A percentile compares a stretch with the other conserved stretches of the same genome.
Conservation (phyloP, 306 rosid species). For the Glycine latifolia region DNA sequence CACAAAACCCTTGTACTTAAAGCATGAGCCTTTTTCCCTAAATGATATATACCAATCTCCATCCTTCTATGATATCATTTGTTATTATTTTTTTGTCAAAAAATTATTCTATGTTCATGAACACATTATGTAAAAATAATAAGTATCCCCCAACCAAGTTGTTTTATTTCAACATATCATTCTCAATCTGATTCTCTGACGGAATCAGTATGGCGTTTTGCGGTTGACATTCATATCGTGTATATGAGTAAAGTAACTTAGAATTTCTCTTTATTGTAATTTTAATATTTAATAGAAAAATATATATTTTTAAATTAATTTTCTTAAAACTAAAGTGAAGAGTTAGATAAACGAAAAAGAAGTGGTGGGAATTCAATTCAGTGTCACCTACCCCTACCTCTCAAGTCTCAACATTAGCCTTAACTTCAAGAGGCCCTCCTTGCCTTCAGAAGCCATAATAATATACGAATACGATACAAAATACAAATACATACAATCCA, state of each 20-base stretch:
- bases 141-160: too few species aligned
- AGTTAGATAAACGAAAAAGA: slow-evolving; percentile 4
- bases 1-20: too few species aligned
- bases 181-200: not conserved
- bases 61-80: too few species aligned
- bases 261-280: too few species aligned
- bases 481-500: not conserved
- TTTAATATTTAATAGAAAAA: not conserved
- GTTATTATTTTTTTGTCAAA: too few species aligned
- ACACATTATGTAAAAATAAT: too few species aligned
- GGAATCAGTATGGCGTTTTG: not conserved
- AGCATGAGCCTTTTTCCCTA: too few species aligned
- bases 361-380: not conserved
- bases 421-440: not conserved
- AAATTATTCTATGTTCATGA: too few species aligned
- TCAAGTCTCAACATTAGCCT: not conserved
- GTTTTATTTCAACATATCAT: not conserved
- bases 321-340: not conserved
- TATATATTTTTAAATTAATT: not conserved
- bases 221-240: not conserved
- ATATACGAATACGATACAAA: not conserved
- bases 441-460: not conserved
- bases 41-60: too few species aligned
- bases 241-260: too few species aligned
- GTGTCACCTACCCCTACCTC: not conserved